Base-by-base conservation (phyloP, 495 filamentous ascomycete genomes). In the Hyaloscypha bicolor region DNA sequence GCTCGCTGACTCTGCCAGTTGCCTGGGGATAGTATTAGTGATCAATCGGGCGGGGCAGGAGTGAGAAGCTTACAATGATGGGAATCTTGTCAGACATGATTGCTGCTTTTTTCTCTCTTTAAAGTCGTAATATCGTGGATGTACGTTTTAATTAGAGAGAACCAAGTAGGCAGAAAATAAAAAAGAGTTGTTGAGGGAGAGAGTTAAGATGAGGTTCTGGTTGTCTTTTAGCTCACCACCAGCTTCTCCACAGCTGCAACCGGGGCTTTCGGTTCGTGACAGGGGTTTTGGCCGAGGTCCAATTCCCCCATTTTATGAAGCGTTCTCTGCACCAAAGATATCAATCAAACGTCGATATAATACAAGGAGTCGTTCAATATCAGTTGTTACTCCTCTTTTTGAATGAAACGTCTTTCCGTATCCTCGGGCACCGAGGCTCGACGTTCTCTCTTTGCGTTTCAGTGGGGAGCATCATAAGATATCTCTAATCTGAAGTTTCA, bases 81-180 rank as follows among this genome's bases (percentile, higher is more conserved):
- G 89, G 89, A 67, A 92, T 91, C 67, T 82, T 81, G 55, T 84
- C 76, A 22, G 89, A 90, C 89, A 92, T 90, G 42, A 52, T 81
- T 63, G 62, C 12, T 52, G 35, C 60, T 64, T n/a, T 48, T 29
- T 37, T 25, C 11, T 37, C 32, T n/a, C n/a, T 37, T 37, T 30
- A 35, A 37, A 60, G 16, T 29, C 6, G 22, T 29, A 11, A 30
- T 25, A 3, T 22, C 9, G n/a, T 29, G 5, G 4, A 56, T 56
- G 19, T 2, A 11, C 25, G 30, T 6, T 12, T 3, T 9, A 60
- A 33, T 60, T 60, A 37, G 25, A 29, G 33, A n/a, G 25, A 2
- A 33, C 35, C 57, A 60, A 60, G 8, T 16, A 16, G 9, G 42
- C 42, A 48, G 16, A 16, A 48, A 1, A 48, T 48, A 48, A 48